These are phyloP conservation scores for Ophiobolus disseminans DNA, from an alignment of 2,329 filamentous ascomycete genomes.

Conservation along the genomic window DNA sequence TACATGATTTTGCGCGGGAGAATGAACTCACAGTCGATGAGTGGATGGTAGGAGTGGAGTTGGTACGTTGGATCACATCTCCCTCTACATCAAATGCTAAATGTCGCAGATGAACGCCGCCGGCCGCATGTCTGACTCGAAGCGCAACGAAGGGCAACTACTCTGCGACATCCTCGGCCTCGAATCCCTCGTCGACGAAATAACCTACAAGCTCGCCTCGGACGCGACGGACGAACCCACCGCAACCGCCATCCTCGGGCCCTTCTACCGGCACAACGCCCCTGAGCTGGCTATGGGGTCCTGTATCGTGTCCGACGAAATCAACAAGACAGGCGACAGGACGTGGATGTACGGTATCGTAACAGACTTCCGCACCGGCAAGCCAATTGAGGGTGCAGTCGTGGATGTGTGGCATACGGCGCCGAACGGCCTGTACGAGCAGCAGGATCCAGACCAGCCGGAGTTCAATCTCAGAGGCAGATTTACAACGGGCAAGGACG, in stretches of 20 bases:
- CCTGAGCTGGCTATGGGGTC: slow-evolving; percentile 73
- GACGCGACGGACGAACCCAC: slow-evolving; percentile 63
- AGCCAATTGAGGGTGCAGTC: slow-evolving; percentile 69
- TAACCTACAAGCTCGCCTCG: slow-evolving; percentile 71
- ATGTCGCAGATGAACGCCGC: slow-evolving; percentile 62
- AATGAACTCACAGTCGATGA: slow-evolving; percentile 80
- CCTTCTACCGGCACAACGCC: slow-evolving; percentile 80
- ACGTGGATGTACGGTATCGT: slow-evolving; percentile 71
- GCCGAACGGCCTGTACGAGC: slow-evolving; percentile 72
- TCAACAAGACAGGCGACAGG: slow-evolving; percentile 57
- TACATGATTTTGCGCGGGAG: slow-evolving; percentile 80
- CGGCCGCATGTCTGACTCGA: slow-evolving; percentile 67
- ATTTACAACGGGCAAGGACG: slow-evolving; percentile 71
- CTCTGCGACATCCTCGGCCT: slow-evolving; percentile 66
- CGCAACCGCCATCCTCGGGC: slow-evolving; percentile 80
- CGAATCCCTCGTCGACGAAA: slow-evolving; percentile 75
- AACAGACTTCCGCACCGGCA: slow-evolving; percentile 64
- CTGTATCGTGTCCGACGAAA: slow-evolving; percentile 64
- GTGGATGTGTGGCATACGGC: slow-evolving; percentile 83
- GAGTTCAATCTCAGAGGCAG: slow-evolving; percentile 78
- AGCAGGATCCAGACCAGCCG: slow-evolving; percentile 73
- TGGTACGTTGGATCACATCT: slow-evolving; percentile 53
- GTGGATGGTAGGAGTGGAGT: slow-evolving; percentile 76
- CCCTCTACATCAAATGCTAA: slow-evolving; percentile 4
- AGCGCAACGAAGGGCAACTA: slow-evolving; percentile 69